phyloP scores from a whole-genome alignment of 2,329 filamentous ascomycete species.

The Aspergillus candidus region DNA sequence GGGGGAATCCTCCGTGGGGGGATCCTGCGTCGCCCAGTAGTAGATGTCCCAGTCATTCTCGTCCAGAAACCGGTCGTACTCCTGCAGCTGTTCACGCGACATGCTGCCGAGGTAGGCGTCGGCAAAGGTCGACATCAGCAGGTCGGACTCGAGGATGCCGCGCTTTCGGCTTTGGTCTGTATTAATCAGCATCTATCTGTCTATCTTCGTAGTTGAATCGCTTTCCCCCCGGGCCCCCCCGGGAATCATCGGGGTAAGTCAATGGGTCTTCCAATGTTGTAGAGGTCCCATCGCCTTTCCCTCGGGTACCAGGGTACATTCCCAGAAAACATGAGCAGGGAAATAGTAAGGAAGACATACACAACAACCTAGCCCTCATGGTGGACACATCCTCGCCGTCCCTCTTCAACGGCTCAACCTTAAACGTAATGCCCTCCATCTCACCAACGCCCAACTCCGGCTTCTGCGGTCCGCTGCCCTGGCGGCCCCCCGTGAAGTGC shows the following conservation, averaged over 20 bases:
- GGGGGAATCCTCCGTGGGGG: slow-evolving; percentile 35
- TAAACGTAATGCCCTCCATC: slow-evolving; percentile 78
- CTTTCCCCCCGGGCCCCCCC: no score
- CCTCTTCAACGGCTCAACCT: slow-evolving; percentile 80
- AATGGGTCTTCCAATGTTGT: no score
- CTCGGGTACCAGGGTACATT: no score
- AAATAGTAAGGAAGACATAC: slow-evolving; percentile 28
- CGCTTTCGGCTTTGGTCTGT: slow-evolving; percentile 94
- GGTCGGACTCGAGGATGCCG: slow-evolving; percentile 90
- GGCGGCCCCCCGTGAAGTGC: slow-evolving; percentile 59
- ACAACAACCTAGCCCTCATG: slow-evolving; percentile 79
- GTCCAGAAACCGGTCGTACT: slow-evolving; percentile 91
- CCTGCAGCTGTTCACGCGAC: slow-evolving; percentile 63
- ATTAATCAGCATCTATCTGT: neutral
- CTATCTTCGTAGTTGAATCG: neutral
- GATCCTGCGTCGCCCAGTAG: slow-evolving; percentile 95
- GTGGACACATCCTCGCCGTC: slow-evolving; percentile 77
- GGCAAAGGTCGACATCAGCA: slow-evolving; percentile 93
- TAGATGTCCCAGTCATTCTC: slow-evolving; percentile 99
- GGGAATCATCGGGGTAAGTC: no score
- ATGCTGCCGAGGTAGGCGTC: slow-evolving; percentile 69
- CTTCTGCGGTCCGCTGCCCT: slow-evolving; percentile 48
- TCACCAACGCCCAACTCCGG: slow-evolving; percentile 76
- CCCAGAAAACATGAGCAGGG: neutral
- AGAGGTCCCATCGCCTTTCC: no score